These are phyloP conservation scores for Kitagawia praeruptora DNA, from an alignment of 129 eudicot genomes.

Conservation along the genomic window DNA sequence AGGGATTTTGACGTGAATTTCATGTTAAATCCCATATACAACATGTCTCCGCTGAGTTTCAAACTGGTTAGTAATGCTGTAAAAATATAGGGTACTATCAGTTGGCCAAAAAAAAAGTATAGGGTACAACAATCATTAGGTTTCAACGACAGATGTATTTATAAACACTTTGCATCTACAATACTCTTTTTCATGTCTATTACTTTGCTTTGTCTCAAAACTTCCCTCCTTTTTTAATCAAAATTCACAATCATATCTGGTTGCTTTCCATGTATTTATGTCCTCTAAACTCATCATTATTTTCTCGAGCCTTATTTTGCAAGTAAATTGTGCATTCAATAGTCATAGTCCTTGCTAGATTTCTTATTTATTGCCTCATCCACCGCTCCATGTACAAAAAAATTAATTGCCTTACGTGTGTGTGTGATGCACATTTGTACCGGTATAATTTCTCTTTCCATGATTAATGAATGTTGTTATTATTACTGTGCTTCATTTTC, in stretches of 20 bases:
- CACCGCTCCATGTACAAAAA: neutral
- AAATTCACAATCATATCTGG: neutral
- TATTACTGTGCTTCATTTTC: neutral
- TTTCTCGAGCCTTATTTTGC: neutral
- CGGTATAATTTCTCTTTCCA: neutral
- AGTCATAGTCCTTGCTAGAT: constrained; percentile 1
- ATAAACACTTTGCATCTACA: neutral
- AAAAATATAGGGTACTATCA: neutral
- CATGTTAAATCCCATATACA: neutral
- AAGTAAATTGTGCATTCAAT: neutral
- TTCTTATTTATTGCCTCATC: constrained; percentile 3
- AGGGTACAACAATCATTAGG: neutral
- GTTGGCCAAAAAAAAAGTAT: no score
- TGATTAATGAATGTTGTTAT: neutral
- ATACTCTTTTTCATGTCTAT: neutral
- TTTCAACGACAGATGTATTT: neutral
- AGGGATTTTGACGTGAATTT: neutral
- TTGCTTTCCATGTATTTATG: constrained; percentile 2
- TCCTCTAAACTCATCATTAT: neutral
- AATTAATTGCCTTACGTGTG: neutral
- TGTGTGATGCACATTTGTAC: constrained; percentile 1
- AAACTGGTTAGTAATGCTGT: neutral
- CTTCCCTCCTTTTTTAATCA: constrained; percentile 7
- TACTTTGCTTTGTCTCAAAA: constrained; percentile 13
- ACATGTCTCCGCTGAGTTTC: neutral